phyloP scores from a whole-genome alignment of 129 eudicot species.

The Lonicera japonica region DNA sequence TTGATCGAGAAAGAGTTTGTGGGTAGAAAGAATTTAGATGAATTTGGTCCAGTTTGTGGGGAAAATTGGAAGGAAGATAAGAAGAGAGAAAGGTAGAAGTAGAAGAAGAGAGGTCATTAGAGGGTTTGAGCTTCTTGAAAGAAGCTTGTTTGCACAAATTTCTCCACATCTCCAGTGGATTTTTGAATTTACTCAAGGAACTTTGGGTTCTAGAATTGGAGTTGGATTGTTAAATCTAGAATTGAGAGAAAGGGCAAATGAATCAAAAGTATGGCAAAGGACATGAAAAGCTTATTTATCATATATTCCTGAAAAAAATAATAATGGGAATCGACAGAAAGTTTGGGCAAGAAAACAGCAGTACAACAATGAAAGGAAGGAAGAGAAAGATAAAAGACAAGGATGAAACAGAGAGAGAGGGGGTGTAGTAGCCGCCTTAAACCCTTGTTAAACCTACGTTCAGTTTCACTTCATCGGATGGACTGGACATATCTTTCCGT shows the following conservation, averaged over 20 bases:
- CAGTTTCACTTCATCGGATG: not conserved
- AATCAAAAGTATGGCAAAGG: not conserved
- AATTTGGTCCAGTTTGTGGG: constrained; percentile 3
- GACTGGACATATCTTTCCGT: not conserved
- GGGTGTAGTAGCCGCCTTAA: constrained; percentile 3
- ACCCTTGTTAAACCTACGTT: constrained; percentile 2
- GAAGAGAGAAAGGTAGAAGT: constrained; percentile 1
- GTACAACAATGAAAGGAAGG: not conserved
- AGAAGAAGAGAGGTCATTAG: constrained; percentile 12
- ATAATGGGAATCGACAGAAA: not conserved
- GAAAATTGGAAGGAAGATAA: constrained; percentile 17
- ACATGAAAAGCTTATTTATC: not conserved
- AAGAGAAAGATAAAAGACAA: not conserved
- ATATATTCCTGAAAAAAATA: not conserved
- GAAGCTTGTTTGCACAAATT: constrained; percentile 39
- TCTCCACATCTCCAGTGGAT: constrained; percentile 75
- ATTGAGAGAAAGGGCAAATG: too few relatives aligned
- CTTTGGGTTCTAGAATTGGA: too few relatives aligned
- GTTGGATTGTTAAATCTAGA: too few relatives aligned
- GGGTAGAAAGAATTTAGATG: constrained; percentile 2
- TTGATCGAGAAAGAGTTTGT: constrained; percentile 16
- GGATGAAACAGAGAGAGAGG: not conserved
- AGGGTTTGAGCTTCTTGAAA: constrained; percentile 46
- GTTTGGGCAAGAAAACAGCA: not conserved
- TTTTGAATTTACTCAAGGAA: not conserved